Evolutionary conservation across 768 basidiomycete species (phyloP), one percentile per base, ranked within the genome.

Genomic region (Phylloporus sp.): DNA sequence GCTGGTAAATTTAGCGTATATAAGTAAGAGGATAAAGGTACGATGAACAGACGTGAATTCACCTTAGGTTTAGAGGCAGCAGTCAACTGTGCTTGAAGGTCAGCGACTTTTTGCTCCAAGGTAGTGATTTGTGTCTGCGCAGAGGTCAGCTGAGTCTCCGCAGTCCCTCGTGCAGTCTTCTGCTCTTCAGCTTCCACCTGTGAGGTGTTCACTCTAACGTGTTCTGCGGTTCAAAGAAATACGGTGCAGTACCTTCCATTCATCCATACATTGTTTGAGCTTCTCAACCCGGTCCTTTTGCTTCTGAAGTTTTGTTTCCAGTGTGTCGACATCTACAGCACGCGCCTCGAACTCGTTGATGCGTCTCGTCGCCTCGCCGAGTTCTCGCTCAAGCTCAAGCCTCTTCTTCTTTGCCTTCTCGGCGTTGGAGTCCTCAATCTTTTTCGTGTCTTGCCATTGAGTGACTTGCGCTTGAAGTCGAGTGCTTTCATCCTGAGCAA

Each of bases 401-500:
- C 79, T 78, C 49, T 74, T 71, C 61, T 81, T 83, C 36, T 81
- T 75, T 46, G 77, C 68, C 6, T 69, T 65, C 47, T 84, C 86
- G 9, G 77, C 72, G 28, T 86, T 82, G 16, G 72, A 78, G 11
- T 77, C 81, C 42, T 81, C 85, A 43, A 80, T 82, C 24, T 72
- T 81, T 59, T 89, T 88, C 16, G 88, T 66, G 24, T 66, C 76
- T 59, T 86, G 76, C 86, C 85, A 88, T 60, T 84, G 80, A 36
- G 79, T 78, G 9, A 90, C 70, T 58, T 91, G 88, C 15, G 77
- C 76, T 45, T 78, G 76, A 32, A 88, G 70, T 36, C 85, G 78
- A 5, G 69, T 67, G 43, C 77, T 78, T 10, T 75, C 74, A 6
- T 81, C 78, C 53, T 80, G 78, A 22, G 81, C 73, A 35, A 87